These are phyloP conservation scores for Calonectria henricotiae DNA, from an alignment of 2,329 filamentous ascomycete genomes.

Conservation along the genomic window DNA sequence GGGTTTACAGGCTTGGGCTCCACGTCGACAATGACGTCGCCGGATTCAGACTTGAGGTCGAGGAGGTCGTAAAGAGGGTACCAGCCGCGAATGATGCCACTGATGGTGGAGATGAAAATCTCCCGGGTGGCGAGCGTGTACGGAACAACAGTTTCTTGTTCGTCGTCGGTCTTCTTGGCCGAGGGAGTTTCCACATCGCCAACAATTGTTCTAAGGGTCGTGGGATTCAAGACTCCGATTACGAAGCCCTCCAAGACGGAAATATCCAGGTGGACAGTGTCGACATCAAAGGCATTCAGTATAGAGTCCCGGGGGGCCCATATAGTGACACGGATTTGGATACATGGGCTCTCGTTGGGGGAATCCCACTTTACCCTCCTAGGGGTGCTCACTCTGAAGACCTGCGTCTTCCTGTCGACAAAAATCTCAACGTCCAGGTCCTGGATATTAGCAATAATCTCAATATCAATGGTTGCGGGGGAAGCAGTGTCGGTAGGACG, in stretches of 20 bases:
- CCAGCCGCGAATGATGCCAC: conserved; percentile 64
- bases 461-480: conserved; percentile 61
- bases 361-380: conserved; percentile 53
- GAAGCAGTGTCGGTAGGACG: conserved; percentile 57
- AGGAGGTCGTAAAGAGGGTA: conserved; percentile 70
- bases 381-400: conserved; percentile 61
- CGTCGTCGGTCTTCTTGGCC: conserved; percentile 49
- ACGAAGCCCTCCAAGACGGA: conserved; percentile 61
- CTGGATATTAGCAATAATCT: conserved; percentile 65
- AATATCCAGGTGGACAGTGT: conserved; percentile 60
- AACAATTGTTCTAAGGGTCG: conserved; percentile 57
- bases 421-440: conserved; percentile 57
- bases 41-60: conserved; percentile 63
- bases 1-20: conserved; percentile 60
- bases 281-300: conserved; percentile 59
- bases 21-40: conserved; percentile 61
- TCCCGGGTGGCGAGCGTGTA: conserved; percentile 64
- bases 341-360: conserved; percentile 59
- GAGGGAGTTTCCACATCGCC: conserved; percentile 61
- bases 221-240: conserved; percentile 53
- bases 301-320: conserved; percentile 62
- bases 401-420: conserved; percentile 58
- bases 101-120: conserved; percentile 62
- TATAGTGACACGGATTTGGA: conserved; percentile 66
- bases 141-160: conserved; percentile 46